Percentiles rank a stretch among this genome's conserved stretches.
These are phyloP conservation scores for Cutaneotrichosporon cutaneum DNA, from an alignment of 1,284 basidiomycete species.

Conservation along the genomic window DNA sequence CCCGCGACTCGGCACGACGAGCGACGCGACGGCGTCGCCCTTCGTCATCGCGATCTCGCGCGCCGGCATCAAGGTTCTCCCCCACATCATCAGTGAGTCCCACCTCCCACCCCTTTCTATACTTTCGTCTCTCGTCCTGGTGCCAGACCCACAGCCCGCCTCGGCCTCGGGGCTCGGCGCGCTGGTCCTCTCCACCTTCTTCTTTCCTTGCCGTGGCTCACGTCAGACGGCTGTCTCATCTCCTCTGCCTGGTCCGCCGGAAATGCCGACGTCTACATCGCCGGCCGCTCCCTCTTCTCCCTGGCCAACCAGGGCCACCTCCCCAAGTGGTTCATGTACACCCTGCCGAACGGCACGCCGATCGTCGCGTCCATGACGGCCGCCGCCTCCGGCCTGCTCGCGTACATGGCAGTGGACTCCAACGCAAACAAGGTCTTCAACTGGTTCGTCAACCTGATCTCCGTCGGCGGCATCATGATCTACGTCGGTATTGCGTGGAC, in stretches of 20 bases:
- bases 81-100: conserved; percentile 40
- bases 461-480: conserved; percentile 58
- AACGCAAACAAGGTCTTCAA: conserved; percentile 68
- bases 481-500: conserved; percentile 54
- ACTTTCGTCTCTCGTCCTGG: too few species aligned
- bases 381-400: conserved; percentile 60
- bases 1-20: conserved; percentile 15
- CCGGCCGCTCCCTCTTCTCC: conserved; percentile 33
- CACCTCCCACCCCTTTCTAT: not conserved
- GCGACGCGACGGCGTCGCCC: conserved; percentile 23
- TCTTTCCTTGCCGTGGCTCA: too few species aligned
- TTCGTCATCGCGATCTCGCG: conserved; percentile 48
- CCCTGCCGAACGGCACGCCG: conserved; percentile 28
- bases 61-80: conserved; percentile 46
- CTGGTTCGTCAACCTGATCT: conserved; percentile 69
- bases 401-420: conserved; percentile 61
- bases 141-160: too few species aligned
- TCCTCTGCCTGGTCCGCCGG: conserved; percentile 50
- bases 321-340: conserved; percentile 28
- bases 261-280: conserved; percentile 37
- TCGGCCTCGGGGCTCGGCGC: too few species aligned
- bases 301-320: conserved; percentile 36
- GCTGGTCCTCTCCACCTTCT: too few species aligned
- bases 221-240: conserved; percentile 35
- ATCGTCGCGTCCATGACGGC: conserved; percentile 65